phyloP scores from a whole-genome alignment of 176 grass and related monocot species.

The Oryza officinalis region DNA sequence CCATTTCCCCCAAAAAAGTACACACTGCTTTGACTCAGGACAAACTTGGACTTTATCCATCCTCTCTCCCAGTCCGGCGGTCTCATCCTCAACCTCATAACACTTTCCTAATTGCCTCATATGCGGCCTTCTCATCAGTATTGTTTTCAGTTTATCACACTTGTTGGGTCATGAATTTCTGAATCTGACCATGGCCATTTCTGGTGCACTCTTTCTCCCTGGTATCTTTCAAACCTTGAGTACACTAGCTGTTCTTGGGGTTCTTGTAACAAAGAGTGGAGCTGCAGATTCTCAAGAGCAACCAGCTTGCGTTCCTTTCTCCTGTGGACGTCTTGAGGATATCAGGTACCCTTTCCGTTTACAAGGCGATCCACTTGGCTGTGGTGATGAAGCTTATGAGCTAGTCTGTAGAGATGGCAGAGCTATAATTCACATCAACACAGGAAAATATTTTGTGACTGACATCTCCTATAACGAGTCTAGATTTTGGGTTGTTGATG shows the following conservation, averaged over 20 bases:
- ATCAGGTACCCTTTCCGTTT: not conserved
- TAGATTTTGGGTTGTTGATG: not conserved
- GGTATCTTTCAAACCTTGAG: not conserved
- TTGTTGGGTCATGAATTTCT: no score
- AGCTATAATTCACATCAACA: no score
- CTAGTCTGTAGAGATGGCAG: not conserved
- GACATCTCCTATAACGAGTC: not conserved
- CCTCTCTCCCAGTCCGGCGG: no score
- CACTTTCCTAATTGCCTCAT: no score
- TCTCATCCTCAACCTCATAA: no score
- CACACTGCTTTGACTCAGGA: no score
- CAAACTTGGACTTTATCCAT: no score
- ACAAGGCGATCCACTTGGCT: not conserved
- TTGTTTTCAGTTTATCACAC: no score
- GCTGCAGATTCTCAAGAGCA: not conserved
- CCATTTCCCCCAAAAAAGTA: no score
- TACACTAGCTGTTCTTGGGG: not conserved
- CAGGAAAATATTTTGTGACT: no score
- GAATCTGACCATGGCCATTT: not conserved
- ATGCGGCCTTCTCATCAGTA: no score
- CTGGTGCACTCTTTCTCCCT: not conserved
- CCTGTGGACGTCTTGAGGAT: slow-evolving; percentile 29
- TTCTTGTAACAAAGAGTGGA: not conserved
- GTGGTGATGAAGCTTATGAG: not conserved
- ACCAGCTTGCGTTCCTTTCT: slow-evolving; percentile 19